Evolutionary conservation across 305 asterid genomes (phyloP).

Genomic region (Salvia sclarea): DNA sequence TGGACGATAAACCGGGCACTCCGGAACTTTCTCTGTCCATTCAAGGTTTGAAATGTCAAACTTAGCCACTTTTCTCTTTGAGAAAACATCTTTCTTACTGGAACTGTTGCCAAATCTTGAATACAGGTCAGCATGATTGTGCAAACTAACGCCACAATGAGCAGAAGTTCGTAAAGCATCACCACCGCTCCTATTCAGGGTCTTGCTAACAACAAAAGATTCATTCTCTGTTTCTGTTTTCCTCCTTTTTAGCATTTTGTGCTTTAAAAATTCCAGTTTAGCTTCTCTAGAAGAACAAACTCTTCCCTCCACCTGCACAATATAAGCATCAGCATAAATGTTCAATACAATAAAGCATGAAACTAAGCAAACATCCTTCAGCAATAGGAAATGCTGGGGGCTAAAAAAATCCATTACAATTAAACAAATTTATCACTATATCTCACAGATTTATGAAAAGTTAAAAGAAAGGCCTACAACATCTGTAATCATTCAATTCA

Average conservation of each 20-base stretch:
- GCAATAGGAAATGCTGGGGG: background rate
- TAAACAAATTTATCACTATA: background rate
- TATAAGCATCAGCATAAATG: constrained; percentile 17
- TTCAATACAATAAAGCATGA: background rate
- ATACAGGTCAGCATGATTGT: constrained; percentile 37
- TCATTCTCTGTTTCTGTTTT: constrained; percentile 56
- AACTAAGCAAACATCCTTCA: background rate
- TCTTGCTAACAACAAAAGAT: constrained; percentile 41
- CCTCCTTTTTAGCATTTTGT: constrained; percentile 71
- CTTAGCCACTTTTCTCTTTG: constrained; percentile 69
- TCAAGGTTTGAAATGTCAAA: constrained; percentile 70
- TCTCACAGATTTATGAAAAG: background rate
- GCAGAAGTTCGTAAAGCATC: constrained; percentile 73
- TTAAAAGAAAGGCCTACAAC: background rate
- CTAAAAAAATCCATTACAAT: background rate
- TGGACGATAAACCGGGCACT: constrained; percentile 87
- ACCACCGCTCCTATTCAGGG: constrained; percentile 72
- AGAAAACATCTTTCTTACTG: constrained; percentile 53
- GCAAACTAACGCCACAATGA: constrained; percentile 73
- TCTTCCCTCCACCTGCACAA: constrained; percentile 85
- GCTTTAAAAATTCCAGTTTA: constrained; percentile 82
- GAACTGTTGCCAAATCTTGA: constrained; percentile 47
- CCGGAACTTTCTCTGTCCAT: constrained; percentile 84
- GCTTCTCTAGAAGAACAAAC: constrained; percentile 75
- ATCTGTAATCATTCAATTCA: background rate